These are phyloP conservation scores for Bromus sterilis DNA, from an alignment of 176 grass and related monocot genomes.

Conservation along the genomic window DNA sequence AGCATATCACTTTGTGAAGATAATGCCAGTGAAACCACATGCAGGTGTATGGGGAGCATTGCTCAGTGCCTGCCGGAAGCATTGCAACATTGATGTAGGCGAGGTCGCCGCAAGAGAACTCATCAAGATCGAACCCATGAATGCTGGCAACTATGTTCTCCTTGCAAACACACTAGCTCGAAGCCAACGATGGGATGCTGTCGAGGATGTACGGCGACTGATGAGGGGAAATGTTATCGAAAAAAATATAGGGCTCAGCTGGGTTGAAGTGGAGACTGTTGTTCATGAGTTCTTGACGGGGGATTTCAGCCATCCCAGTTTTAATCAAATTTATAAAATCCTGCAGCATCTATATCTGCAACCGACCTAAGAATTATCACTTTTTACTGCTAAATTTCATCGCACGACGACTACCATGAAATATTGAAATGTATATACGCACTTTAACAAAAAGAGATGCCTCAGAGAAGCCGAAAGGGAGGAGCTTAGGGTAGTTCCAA, in stretches of 20 bases:
- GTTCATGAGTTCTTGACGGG: constrained; percentile 34
- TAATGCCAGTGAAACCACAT: constrained; percentile 47
- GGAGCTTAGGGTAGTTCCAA: background rate
- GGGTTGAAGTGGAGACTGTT: constrained; percentile 36
- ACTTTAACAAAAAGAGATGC: background rate
- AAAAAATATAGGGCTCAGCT: constrained; percentile 49
- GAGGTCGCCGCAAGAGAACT: constrained; percentile 40
- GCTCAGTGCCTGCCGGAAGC: constrained; percentile 56
- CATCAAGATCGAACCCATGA: constrained; percentile 34
- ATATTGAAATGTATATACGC: background rate
- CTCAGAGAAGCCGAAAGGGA: background rate
- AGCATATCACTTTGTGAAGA: constrained; percentile 22
- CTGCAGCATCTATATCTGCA: constrained; percentile 42
- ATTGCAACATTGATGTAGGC: constrained; percentile 36
- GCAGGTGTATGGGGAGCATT: constrained; percentile 73
- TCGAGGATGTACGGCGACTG: constrained; percentile 13
- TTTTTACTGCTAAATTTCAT: background rate
- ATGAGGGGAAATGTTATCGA: constrained; percentile 39
- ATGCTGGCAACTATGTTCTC: constrained; percentile 62
- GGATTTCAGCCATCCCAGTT: constrained; percentile 25
- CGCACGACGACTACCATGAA: background rate
- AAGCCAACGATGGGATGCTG: constrained; percentile 37
- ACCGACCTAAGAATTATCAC: background rate
- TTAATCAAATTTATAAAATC: constrained; percentile 21
- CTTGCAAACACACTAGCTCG: constrained; percentile 50